Percentiles rank a stretch among this genome's conserved stretches.
Evolutionary conservation across 495 filamentous ascomycete species (phyloP).

Genomic region (Immersiella caudata): DNA sequence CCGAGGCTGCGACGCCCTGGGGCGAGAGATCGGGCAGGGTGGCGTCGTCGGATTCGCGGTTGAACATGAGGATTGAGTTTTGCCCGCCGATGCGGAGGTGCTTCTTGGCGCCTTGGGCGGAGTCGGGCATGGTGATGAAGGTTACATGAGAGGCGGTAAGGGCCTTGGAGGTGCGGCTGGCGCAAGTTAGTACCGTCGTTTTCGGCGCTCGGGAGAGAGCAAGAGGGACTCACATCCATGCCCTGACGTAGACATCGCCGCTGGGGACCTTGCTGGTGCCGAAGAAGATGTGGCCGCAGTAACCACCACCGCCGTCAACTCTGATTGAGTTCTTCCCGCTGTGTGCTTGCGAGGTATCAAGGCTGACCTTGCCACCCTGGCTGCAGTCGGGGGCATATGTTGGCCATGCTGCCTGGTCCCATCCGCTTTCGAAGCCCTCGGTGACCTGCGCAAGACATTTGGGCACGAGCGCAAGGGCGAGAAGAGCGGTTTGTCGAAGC

Average conservation of each 20-base stretch:
- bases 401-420: conserved; percentile 56
- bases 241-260: conserved; percentile 59
- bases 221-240: conserved; percentile 50
- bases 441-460: conserved; percentile 53
- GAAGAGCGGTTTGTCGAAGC: conserved; percentile 47
- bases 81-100: conserved; percentile 63
- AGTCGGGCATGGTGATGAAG: conserved; percentile 65
- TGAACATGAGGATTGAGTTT: conserved; percentile 60
- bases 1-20: conserved; percentile 55
- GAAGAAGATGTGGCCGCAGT: conserved; percentile 63
- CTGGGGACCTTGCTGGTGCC: conserved; percentile 58
- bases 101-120: conserved; percentile 54
- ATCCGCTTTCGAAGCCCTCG: conserved; percentile 58
- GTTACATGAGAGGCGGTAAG: conserved; percentile 57
- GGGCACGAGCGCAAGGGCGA: conserved; percentile 51
- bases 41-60: conserved; percentile 63
- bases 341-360: conserved; percentile 55
- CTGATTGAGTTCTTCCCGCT: conserved; percentile 59
- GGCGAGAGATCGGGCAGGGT: conserved; percentile 62
- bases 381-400: conserved; percentile 59
- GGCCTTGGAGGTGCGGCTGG: conserved; percentile 55
- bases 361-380: conserved; percentile 57
- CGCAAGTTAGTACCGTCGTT: conserved; percentile 31
- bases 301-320: conserved; percentile 57
- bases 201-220: background rate